phyloP scores from a whole-genome alignment of 2,329 filamentous ascomycete species.

The Clonostachys rosea region DNA sequence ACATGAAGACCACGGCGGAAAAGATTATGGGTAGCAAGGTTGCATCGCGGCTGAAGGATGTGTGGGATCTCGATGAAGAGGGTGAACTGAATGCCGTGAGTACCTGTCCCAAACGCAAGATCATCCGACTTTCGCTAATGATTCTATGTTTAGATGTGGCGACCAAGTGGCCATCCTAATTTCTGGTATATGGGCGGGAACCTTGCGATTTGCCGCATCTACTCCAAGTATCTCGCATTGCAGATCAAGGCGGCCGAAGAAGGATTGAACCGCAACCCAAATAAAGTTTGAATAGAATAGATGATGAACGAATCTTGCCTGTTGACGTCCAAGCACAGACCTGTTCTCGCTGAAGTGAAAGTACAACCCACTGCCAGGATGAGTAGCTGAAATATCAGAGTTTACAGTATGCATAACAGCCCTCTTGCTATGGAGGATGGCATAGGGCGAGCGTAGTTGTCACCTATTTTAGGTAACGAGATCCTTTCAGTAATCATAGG shows the following conservation, averaged over 20 bases:
- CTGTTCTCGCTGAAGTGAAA: too few species aligned
- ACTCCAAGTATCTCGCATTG: constrained; percentile 26
- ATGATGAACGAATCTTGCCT: too few species aligned
- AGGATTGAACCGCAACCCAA: constrained; percentile 3
- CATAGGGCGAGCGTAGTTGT: too few species aligned
- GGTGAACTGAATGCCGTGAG: constrained; percentile 15
- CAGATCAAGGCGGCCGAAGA: constrained; percentile 30
- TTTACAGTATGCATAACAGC: too few species aligned
- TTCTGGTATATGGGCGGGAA: constrained; percentile 32
- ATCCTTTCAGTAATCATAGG: too few species aligned
- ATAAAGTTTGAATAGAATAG: too few species aligned
- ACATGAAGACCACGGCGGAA: constrained; percentile 24
- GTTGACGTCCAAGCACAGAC: too few species aligned
- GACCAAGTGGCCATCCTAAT: constrained; percentile 26
- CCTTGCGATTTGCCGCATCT: constrained; percentile 24
- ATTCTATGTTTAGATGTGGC: constrained; percentile 22
- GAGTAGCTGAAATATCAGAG: too few species aligned
- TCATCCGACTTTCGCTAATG: neutral
- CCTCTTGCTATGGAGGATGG: too few species aligned
- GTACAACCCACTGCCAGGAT: too few species aligned
- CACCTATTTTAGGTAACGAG: too few species aligned
- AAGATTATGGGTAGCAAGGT: constrained; percentile 28
- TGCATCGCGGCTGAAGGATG: constrained; percentile 20
- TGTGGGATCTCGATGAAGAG: constrained; percentile 31
- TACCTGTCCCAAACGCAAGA: neutral